phyloP scores from a whole-genome alignment of 2,329 filamentous ascomycete genomes.

The Fusarium ramigenum region DNA sequence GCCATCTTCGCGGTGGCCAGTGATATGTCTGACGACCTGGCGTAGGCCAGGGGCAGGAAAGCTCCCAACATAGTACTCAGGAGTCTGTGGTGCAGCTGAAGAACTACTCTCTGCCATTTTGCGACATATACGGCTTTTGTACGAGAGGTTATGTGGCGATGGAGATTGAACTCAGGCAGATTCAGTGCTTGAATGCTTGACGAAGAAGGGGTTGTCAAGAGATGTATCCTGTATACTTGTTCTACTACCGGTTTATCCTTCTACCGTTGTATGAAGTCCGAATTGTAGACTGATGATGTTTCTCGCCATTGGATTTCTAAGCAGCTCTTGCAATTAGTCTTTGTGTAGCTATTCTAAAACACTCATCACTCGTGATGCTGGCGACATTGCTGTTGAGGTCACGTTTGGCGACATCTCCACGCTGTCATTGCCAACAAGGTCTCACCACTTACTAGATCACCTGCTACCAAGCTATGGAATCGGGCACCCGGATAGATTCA shows the following conservation, averaged over 20 bases:
- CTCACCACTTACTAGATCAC: neutral
- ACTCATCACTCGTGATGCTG: neutral
- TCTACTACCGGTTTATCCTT: rapidly evolving
- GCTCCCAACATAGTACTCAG: neutral
- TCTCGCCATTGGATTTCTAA: neutral
- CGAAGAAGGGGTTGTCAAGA: neutral
- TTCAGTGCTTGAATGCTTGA: rapidly evolving
- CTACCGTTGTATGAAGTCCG: no score
- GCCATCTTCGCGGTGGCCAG: neutral
- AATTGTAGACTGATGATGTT: neutral
- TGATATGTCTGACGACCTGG: neutral
- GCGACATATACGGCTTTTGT: rapidly evolving
- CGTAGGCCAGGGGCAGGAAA: neutral
- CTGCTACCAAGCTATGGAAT: rapidly evolving
- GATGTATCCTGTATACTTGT: neutral
- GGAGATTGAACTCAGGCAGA: neutral
- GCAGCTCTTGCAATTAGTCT: rapidly evolving
- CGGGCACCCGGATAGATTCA: neutral
- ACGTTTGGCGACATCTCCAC: neutral
- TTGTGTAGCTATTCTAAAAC: neutral
- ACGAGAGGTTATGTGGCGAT: rapidly evolving
- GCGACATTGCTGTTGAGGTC: no score
- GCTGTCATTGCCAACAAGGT: rapidly evolving
- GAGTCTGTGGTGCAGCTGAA: neutral
- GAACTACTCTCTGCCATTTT: neutral